Evolutionary conservation across 2,329 filamentous ascomycete species (phyloP), one percentile per base, ranked within the genome.

Genomic region (Xenoacremonium recifei): DNA sequence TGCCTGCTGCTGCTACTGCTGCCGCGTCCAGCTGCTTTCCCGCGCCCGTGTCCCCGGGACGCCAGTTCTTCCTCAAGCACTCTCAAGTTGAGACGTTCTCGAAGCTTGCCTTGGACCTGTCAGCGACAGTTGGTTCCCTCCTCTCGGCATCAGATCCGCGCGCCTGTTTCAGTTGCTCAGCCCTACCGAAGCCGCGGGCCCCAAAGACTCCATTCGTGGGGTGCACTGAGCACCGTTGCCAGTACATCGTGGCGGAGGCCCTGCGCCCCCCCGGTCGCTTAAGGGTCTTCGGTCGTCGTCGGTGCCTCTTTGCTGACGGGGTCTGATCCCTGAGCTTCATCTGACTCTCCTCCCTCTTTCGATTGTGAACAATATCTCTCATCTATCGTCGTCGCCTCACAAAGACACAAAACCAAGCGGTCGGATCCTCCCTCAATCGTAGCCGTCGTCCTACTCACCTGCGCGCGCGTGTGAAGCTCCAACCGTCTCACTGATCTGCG

Each of bases 161-260:
- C 37, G 23, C 47, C 48, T 45, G 54, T 46, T 43, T 55, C 38
- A 34, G 46, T 51, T 35, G 23, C 52, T 57, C 54, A 57, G 54
- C 54, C 54, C 54, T 57, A 57, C 40, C 38, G 46, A 35, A 29
- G 41, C 45, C 32, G 19, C 30, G 40, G 42, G 42, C 39, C 37
- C n/a, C n/a, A 27, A 38, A 41, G 39, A 38, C 40, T 35, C 37
- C 34, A 38, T 35, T 23, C 39, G 35, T 35, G 44, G 39, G 40
- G 30, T 37, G 21, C 40, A 42, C 42, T 48, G 51, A 44, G n/a
- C 47, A 49, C 44, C 39, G 35, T 35, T 54, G 46, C 54, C 51
- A 50, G 50, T 50, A 48, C 41, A 33, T 45, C 46, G 54, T 51
- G 54, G 54, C 54, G 52, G 56, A 57, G 54, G 9, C 9, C 6